Conservation (phyloP, 352 stramenopile species). For the Pythium aquatile region DNA sequence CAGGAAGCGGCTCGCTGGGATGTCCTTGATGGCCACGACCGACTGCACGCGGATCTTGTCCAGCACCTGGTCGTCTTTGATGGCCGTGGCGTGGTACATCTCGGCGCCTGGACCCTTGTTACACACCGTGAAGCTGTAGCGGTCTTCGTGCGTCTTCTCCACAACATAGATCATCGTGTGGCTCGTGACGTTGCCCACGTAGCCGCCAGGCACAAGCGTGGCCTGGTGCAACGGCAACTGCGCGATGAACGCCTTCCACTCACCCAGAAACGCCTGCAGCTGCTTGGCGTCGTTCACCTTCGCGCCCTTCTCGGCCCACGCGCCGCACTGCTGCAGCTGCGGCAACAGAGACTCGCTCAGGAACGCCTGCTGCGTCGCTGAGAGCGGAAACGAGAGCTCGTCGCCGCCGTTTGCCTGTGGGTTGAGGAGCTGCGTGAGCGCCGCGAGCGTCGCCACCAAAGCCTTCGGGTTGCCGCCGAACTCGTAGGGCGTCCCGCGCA, state of each 20-base stretch:
- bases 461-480: conserved; percentile 68
- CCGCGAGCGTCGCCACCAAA: conserved; percentile 46
- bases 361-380: conserved; percentile 47
- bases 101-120: conserved; percentile 86
- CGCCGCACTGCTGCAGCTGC: conserved; percentile 49
- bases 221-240: conserved; percentile 42
- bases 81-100: conserved; percentile 70
- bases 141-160: conserved; percentile 56
- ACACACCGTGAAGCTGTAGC: conserved; percentile 84
- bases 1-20: conserved; percentile 61
- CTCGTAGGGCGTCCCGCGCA: conserved; percentile 77
- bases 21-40: conserved; percentile 61
- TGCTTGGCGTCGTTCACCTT: conserved; percentile 64
- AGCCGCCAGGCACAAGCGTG: conserved; percentile 74
- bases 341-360: conserved; percentile 46
- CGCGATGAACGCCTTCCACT: conserved; percentile 64
- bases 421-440: conserved; percentile 42
- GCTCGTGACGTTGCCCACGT: conserved; percentile 64
- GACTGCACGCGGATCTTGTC: conserved; percentile 83
- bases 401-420: conserved; percentile 20
- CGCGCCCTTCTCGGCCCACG: conserved; percentile 53
- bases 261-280: conserved; percentile 60
- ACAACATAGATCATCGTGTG: conserved; percentile 84
- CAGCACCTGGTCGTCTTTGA: conserved; percentile 22
- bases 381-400: conserved; percentile 43